Percentiles rank a stretch among this genome's conserved stretches.
Conservation (phyloP, 2,329 filamentous ascomycete species). For the Claviceps pazoutovae region DNA sequence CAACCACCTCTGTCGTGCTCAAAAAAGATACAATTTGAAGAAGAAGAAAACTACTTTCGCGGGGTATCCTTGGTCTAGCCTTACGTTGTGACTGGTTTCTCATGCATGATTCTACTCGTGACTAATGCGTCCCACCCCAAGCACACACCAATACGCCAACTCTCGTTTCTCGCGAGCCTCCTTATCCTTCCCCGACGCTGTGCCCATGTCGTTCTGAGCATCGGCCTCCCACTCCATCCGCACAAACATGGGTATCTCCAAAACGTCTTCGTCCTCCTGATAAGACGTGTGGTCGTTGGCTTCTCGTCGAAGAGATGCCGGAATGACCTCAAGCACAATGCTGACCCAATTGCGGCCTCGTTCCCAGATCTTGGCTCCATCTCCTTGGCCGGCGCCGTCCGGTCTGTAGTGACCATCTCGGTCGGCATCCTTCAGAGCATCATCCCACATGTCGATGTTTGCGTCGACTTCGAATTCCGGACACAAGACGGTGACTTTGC, state of each 20-base stretch:
- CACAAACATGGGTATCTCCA: slow-evolving; percentile 93
- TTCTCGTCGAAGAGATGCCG: slow-evolving; percentile 38
- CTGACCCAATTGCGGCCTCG: slow-evolving; percentile 87
- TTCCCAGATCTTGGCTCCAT: slow-evolving; percentile 95
- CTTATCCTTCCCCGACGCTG: slow-evolving; percentile 36
- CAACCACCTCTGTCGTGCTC: slow-evolving; percentile 9
- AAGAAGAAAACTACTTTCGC: slow-evolving; percentile 4
- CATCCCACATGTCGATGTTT: slow-evolving; percentile 79
- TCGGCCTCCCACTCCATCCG: slow-evolving; percentile 81
- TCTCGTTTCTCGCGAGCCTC: slow-evolving; percentile 67
- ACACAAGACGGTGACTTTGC: slow-evolving; percentile 80
- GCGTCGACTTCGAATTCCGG: slow-evolving; percentile 89
- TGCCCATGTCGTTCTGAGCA: slow-evolving; percentile 48
- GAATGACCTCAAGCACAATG: slow-evolving; percentile 80
- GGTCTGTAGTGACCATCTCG: slow-evolving; percentile 23
- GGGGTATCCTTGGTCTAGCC: slow-evolving; percentile 30
- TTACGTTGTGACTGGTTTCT: not conserved
- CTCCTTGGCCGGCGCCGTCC: slow-evolving; percentile 40
- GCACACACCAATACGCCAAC: slow-evolving; percentile 87
- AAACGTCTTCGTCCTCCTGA: slow-evolving; percentile 44
- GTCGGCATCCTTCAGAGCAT: slow-evolving; percentile 54
- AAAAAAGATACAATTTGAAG: not conserved
- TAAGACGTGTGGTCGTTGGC: slow-evolving; percentile 30
- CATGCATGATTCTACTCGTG: slow-evolving; percentile 21
- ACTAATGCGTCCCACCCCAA: slow-evolving; percentile 72